Evolutionary conservation across 768 basidiomycete species (phyloP), one percentile per base, ranked within the genome.

Genomic region (Leccinum longicurvipes): DNA sequence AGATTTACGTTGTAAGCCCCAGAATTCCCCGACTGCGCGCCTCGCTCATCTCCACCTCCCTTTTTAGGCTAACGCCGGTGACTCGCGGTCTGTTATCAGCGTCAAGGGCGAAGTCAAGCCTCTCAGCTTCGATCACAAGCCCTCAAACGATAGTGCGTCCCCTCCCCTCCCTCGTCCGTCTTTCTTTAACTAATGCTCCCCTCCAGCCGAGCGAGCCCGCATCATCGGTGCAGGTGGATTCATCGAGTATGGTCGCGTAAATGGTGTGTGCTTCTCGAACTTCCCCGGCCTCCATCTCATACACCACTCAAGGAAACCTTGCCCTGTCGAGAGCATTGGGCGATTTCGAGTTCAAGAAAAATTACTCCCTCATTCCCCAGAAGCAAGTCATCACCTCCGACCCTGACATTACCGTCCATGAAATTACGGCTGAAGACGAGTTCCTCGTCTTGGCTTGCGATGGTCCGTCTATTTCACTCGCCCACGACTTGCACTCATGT

Each of bases 271-370:
- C 28, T 25, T 24, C 12, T 2, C 3, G 6, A 17, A 36, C 4
- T 25, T 52, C 25, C 49, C 32, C 39, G 34, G 12, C 42, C 10
- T 39, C 21, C 19, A 11, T 6, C 54, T 64, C n/a, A 41, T 55
- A 4, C 47, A 34, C 21, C 12, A 10, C 11, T 28, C 14, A 64
- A 97, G 95, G 96, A 60, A 98, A 98, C 69, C 85, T 99, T 54
- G 96, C 97, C 0, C 75, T 98, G 36, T 95, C 95, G 15, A 82
- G 97, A 63, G 97, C 97, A 4, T 76, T 99, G 25, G 97, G 97
- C 53, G 97, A 99, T 71, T 98, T 99, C 70, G 93, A 97, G 61
- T 99, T 97, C 81, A 99, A 99, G 79, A 94, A 96, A 76, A 96
- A 95, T 68, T 82, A 83, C 48, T 73, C 81, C 17, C 72, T 98